Percentiles rank a stretch among this genome's conserved stretches.
Conservation (phyloP, 1,284 basidiomycete species). For the Marasmius tenuissimus region DNA sequence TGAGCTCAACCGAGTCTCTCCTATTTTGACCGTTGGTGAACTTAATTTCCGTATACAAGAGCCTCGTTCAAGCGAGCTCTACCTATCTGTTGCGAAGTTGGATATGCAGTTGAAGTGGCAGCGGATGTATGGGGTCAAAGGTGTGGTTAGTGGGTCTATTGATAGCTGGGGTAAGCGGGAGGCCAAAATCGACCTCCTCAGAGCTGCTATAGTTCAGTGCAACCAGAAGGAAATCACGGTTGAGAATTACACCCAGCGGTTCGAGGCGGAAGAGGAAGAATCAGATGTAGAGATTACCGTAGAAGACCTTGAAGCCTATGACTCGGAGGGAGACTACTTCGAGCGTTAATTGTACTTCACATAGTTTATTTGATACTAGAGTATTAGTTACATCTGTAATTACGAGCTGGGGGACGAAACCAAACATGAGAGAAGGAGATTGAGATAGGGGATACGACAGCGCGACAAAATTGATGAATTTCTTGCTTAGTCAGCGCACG, state of each 20-base stretch:
- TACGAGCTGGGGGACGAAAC: not conserved
- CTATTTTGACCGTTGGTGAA: constrained; percentile 1
- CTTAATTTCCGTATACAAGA: constrained; percentile 12
- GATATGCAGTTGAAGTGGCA: constrained; percentile 16
- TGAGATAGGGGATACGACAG: not conserved
- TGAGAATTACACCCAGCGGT: not conserved
- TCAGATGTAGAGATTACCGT: not conserved
- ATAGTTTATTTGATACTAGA: not conserved
- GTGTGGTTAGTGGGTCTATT: not conserved
- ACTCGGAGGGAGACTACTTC: constrained; percentile 7
- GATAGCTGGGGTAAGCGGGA: constrained; percentile 3
- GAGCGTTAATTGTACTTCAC: not conserved
- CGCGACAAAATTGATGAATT: not conserved
- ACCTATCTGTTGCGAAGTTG: constrained; percentile 6
- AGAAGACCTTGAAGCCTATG: not conserved
- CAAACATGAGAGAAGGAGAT: not conserved
- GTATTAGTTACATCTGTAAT: not conserved
- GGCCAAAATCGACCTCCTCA: not conserved
- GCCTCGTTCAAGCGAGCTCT: not conserved
- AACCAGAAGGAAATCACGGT: not conserved
- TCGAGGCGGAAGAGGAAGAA: not conserved
- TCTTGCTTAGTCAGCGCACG: constrained; percentile 8
- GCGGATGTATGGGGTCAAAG: not conserved
- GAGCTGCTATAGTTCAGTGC: not conserved
- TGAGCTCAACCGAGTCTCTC: not conserved